phyloP scores from a whole-genome alignment of 176 grass and related monocot species.

The Triticum monococcum region DNA sequence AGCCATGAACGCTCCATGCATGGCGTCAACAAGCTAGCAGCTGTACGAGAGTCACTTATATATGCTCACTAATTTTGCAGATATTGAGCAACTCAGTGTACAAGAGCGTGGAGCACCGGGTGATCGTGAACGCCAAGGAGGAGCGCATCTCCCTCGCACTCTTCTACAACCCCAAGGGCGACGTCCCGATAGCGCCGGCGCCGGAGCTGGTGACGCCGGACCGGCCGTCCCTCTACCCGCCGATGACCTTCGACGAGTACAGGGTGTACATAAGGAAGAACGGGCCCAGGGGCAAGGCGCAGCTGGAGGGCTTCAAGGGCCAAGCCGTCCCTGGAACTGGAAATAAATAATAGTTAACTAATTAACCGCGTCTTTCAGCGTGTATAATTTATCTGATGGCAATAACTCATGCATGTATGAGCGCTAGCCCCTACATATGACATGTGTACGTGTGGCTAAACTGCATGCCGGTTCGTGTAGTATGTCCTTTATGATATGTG shows the following conservation, averaged over 20 bases:
- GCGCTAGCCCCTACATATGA: neutral
- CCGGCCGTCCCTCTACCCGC: constrained; percentile 58
- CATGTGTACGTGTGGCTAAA: neutral
- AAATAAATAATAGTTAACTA: neutral
- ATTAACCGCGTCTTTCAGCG: neutral
- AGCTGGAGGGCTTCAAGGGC: constrained; percentile 59
- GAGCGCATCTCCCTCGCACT: constrained; percentile 84
- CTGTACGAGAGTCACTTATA: too few species aligned
- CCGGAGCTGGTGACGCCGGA: constrained; percentile 43
- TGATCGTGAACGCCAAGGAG: constrained; percentile 48
- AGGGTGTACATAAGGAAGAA: constrained; percentile 60
- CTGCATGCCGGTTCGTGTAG: neutral
- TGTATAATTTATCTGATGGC: constrained; percentile 12
- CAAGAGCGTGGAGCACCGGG: constrained; percentile 85
- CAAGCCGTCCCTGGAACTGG: neutral
- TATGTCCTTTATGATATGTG: neutral
- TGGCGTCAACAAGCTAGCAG: too few species aligned
- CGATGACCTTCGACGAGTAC: constrained; percentile 85
- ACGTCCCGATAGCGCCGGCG: constrained; percentile 56
- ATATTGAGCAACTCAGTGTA: constrained; percentile 70
- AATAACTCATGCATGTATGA: constrained; percentile 21
- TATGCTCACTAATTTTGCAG: constrained; percentile 7
- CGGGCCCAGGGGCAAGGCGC: constrained; percentile 65
- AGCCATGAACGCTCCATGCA: neutral
- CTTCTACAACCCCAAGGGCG: constrained; percentile 81